Base-by-base conservation (phyloP, 2,329 filamentous ascomycete genomes). In the Aspergillus sp. region DNA sequence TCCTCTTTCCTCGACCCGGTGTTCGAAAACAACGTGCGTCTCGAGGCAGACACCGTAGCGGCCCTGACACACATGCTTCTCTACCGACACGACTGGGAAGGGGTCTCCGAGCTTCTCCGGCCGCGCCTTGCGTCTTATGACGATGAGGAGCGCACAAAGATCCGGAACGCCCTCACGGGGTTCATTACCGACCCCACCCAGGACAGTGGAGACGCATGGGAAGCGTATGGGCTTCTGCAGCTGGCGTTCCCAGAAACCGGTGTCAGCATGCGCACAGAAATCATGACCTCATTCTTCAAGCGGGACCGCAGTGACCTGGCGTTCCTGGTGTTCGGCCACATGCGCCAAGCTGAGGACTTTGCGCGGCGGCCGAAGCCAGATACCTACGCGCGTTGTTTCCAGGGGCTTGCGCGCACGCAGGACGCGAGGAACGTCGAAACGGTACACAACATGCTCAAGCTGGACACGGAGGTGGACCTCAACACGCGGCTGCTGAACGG, bases 391-490 rank as follows among this genome's bases (percentile, higher is more conserved):
- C 75, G 80, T 32, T 92, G 86, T 56, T 87, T 97, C 52, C 82
- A 89, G 54, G 89, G 90, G 2, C 82, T 96, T 20, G 86, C 86
- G 3, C 74, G 76, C 26, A 78, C 78, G 8, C 73, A 70, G 13
- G 84, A 88, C 61, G 65, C 73, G 1, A 84, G 89, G 51, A 85
- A 84, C 40, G 75, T 96, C 17, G 83, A 85, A 53, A 83, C 88
- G 56, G 82, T 95, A 2, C 88, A 96, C 74, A 96, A 96, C 67
- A 93, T 96, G 83, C 79, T 96, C 60, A 97, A 96, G 74, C 86
- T 96, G 69, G 94, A 99, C 69, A 81, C 86, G n/a, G 82, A 83
- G 40, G 80, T 97, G 35, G 85, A 92, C 60, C 80, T 87, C 4
- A 85, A 82, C 60, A 97, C 93, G 0, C 79, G 77, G 50, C 77